Conservation (phyloP, 2,329 filamentous ascomycete species). For the Echinosphaeria canescens region DNA sequence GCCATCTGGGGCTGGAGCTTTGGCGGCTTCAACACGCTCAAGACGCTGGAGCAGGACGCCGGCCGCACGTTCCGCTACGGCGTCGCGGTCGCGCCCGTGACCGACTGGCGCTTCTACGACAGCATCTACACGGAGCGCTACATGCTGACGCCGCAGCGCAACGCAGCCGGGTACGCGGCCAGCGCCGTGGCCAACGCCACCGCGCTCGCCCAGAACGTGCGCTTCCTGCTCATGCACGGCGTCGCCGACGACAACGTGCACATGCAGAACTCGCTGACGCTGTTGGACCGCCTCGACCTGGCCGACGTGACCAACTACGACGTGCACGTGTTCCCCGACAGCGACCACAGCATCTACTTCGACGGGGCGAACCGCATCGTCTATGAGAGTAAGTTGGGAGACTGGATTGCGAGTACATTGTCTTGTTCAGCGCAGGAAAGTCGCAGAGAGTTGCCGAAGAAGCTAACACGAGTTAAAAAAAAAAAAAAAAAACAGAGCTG, state of each 20-base stretch:
- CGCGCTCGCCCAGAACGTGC: conserved; percentile 53
- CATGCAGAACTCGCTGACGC: conserved; percentile 75
- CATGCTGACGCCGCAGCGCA: conserved; percentile 85
- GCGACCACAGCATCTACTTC: conserved; percentile 86
- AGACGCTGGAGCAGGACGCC: conserved; percentile 80
- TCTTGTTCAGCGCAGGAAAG: neutral
- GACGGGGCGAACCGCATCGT: conserved; percentile 84
- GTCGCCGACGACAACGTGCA: conserved; percentile 97
- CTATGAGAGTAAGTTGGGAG: conserved; percentile 63
- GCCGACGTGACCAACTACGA: conserved; percentile 81
- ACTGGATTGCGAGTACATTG: no score
- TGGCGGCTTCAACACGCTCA: conserved; percentile 85
- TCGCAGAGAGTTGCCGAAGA: no score
- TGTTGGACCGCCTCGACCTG: conserved; percentile 74
- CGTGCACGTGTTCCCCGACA: conserved; percentile 90
- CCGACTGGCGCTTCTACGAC: conserved; percentile 93
- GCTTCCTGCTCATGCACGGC: conserved; percentile 92
- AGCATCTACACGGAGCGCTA: conserved; percentile 90
- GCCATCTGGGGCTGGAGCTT: conserved; percentile 99
- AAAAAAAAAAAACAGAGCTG: conserved; percentile 30
- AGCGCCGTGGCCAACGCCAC: conserved; percentile 54
- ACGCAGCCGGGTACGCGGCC: conserved; percentile 53
- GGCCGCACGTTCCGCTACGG: conserved; percentile 87
- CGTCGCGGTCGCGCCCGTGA: conserved; percentile 97
- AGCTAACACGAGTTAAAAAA: no score